These are phyloP conservation scores for Cylindricascospora bacillispora DNA, from an alignment of 1,139 yeast genomes.

Conservation along the genomic window DNA sequence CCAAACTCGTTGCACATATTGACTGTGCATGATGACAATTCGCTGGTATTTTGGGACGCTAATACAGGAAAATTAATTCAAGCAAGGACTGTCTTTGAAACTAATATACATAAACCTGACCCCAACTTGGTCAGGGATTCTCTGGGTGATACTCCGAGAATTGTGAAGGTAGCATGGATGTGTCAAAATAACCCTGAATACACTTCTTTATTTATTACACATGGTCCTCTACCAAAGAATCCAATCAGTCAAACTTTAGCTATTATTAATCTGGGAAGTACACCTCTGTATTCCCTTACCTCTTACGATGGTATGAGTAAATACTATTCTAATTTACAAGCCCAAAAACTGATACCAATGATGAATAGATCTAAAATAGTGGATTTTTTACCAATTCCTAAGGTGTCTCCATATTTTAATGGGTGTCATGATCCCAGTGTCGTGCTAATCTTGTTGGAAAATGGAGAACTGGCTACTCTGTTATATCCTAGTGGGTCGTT, in stretches of 20 bases:
- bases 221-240: conserved; percentile 34
- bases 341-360: conserved; percentile 42
- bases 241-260: conserved; percentile 41
- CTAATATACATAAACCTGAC: conserved; percentile 46
- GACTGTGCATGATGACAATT: conserved; percentile 69
- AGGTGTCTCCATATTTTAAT: conserved; percentile 48
- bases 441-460: conserved; percentile 43
- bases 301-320: conserved; percentile 74
- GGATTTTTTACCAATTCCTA: conserved; percentile 40
- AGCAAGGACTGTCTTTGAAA: conserved; percentile 61
- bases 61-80: conserved; percentile 58
- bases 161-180: conserved; percentile 45
- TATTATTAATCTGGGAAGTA: conserved; percentile 64
- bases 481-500: conserved; percentile 43
- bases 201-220: conserved; percentile 60
- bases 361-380: conserved; percentile 33
- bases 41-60: conserved; percentile 88
- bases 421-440: conserved; percentile 60
- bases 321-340: conserved; percentile 56
- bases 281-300: conserved; percentile 67
- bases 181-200: conserved; percentile 72
- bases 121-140: conserved; percentile 12
- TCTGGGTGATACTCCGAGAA: conserved; percentile 22
- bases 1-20: conserved; percentile 85
- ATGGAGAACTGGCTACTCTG: conserved; percentile 44